A percentile compares a stretch with the other conserved stretches of the same genome.
Conservation (phyloP, 1,139 yeast genomes). For the Kodamaea sp. region DNA sequence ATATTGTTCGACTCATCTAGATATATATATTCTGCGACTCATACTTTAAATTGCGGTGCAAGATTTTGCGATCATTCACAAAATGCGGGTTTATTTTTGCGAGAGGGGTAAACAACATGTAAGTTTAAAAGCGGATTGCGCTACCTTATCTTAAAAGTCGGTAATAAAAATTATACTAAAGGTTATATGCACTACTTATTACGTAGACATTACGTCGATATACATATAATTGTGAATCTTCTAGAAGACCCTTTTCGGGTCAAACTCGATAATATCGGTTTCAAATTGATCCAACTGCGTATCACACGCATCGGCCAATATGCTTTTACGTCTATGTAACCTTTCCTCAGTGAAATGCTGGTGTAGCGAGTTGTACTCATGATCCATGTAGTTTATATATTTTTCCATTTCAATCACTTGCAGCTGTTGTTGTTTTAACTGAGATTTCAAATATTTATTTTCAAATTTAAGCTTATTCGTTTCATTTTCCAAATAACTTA, state of each 20-base stretch:
- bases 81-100: no score
- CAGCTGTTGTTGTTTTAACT: slow-evolving; percentile 16
- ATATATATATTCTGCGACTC: no score
- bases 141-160: no score
- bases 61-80: no score
- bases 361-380: slow-evolving; percentile 16
- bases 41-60: no score
- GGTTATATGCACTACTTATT: no score
- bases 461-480: slow-evolving; percentile 30
- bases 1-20: no score
- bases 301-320: background rate
- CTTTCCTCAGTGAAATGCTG: slow-evolving; percentile 2
- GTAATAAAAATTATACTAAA: no score
- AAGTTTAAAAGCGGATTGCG: no score
- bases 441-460: slow-evolving; percentile 28
- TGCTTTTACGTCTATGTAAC: background rate
- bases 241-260: background rate
- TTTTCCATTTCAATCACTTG: slow-evolving; percentile 25
- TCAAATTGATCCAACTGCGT: slow-evolving; percentile 4
- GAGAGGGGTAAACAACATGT: no score
- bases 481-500: slow-evolving; percentile 33
- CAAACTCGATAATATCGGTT: slow-evolving; percentile 1
- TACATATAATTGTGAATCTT: no score
- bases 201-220: no score
- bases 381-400: slow-evolving; percentile 30